Percentiles rank a stretch among this genome's conserved stretches.
Evolutionary conservation across 768 basidiomycete species (phyloP).

Genomic region (Leccinum sublutescens): DNA sequence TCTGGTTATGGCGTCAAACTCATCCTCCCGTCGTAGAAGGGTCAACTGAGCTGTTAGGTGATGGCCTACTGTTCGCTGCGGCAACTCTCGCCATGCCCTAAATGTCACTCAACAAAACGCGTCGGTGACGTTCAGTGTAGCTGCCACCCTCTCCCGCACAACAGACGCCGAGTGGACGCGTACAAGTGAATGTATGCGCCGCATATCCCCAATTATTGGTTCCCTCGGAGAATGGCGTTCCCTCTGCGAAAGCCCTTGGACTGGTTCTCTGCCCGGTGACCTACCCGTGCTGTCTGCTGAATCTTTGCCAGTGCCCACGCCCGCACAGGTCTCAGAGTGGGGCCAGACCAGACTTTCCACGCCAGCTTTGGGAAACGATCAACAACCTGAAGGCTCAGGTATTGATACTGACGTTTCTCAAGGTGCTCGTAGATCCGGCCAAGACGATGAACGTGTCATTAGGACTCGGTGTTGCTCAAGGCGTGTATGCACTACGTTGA

Average conservation of each 20-base stretch:
- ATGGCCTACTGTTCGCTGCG: too few relatives aligned
- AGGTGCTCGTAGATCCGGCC: too few relatives aligned
- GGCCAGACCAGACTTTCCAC: constrained; percentile 24
- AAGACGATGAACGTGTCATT: too few relatives aligned
- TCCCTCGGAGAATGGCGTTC: constrained; percentile 68
- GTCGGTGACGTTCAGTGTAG: constrained; percentile 43
- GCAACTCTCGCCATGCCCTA: constrained; percentile 47
- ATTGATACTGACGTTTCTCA: too few relatives aligned
- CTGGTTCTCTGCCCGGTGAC: constrained; percentile 39
- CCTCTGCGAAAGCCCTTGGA: constrained; percentile 76
- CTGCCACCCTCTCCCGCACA: constrained; percentile 60
- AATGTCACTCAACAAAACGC: constrained; percentile 61
- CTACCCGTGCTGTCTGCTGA: constrained; percentile 23
- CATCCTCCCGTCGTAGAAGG: too few relatives aligned
- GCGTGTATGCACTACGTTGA: too few relatives aligned
- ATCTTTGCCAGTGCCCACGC: not conserved
- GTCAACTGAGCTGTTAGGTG: too few relatives aligned
- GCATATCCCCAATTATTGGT: constrained; percentile 64
- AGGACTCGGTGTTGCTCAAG: too few relatives aligned
- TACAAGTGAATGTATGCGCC: constrained; percentile 68
- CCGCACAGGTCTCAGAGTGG: constrained; percentile 27
- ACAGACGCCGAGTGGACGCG: constrained; percentile 79
- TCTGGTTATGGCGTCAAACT: too few relatives aligned
- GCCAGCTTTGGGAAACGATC: too few relatives aligned
- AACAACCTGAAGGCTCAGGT: too few relatives aligned